These are phyloP conservation scores for Croton laevigatus DNA, from an alignment of 441 rosid species.

Conservation along the genomic window DNA sequence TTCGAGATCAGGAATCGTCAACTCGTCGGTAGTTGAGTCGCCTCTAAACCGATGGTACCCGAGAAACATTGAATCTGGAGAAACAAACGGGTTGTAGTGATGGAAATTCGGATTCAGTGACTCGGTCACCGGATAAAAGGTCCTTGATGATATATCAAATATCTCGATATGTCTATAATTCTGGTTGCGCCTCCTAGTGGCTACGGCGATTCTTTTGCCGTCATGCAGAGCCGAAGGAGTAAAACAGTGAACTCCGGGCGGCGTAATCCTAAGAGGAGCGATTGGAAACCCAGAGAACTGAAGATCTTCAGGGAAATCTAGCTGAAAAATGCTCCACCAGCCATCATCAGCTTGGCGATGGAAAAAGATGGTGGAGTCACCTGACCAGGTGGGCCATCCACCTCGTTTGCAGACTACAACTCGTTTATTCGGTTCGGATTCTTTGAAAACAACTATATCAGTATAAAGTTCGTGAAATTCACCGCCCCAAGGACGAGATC, in stretches of 20 bases:
- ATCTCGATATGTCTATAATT: constrained; percentile 64
- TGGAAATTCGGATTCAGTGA: constrained; percentile 54
- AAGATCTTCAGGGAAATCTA: constrained; percentile 33
- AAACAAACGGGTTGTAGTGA: constrained; percentile 78
- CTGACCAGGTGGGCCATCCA: constrained; percentile 84
- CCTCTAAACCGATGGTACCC: constrained; percentile 87
- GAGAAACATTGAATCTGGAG: constrained; percentile 39
- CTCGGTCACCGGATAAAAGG: constrained; percentile 49
- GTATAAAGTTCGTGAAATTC: constrained; percentile 70
- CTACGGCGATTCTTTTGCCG: constrained; percentile 56
- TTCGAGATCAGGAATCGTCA: constrained; percentile 57
- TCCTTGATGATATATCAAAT: constrained; percentile 38
- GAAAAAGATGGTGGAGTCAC: constrained; percentile 63
- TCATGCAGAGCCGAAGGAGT: constrained; percentile 76
- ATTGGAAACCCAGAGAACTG: constrained; percentile 28
- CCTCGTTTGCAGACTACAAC: constrained; percentile 49
- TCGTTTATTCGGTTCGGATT: constrained; percentile 48
- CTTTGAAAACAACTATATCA: constrained; percentile 53
- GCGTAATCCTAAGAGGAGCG: constrained; percentile 59
- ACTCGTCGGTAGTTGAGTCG: constrained; percentile 45
- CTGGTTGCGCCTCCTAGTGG: constrained; percentile 54
- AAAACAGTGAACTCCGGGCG: constrained; percentile 81
- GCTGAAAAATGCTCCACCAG: constrained; percentile 80
- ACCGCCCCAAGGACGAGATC: constrained; percentile 65
- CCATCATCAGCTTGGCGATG: constrained; percentile 77